These are phyloP conservation scores for Colletotrichum sidae DNA, from an alignment of 2,329 filamentous ascomycete genomes.

Conservation along the genomic window DNA sequence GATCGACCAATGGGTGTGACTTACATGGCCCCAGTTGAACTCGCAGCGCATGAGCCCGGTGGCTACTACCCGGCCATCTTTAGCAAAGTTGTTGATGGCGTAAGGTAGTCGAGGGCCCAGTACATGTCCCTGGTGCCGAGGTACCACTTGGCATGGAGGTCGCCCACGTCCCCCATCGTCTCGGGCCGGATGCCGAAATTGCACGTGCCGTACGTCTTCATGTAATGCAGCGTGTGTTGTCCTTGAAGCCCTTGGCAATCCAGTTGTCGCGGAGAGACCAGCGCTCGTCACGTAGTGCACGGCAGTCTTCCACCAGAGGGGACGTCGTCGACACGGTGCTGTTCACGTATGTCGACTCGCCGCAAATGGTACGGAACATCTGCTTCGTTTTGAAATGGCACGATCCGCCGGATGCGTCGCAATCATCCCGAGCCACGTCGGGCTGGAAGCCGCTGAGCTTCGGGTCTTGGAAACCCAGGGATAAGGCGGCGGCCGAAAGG, in stretches of 20 bases:
- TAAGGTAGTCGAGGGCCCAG: background rate
- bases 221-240: slow-evolving; percentile 22
- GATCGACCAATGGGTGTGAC: slow-evolving; percentile 19
- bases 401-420: too few species aligned
- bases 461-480: background rate
- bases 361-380: slow-evolving; percentile 6
- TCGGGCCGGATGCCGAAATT: slow-evolving; percentile 24
- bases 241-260: slow-evolving; percentile 4
- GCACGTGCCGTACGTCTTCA: slow-evolving; percentile 12
- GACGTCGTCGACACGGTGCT: slow-evolving; percentile 11
- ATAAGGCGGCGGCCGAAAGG: too few species aligned
- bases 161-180: background rate
- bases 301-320: slow-evolving; percentile 8
- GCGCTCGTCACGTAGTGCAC: slow-evolving; percentile 11
- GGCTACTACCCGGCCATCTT: slow-evolving; percentile 11
- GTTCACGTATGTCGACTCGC: slow-evolving; percentile 12
- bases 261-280: background rate
- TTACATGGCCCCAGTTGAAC: slow-evolving; percentile 1
- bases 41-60: slow-evolving; percentile 22
- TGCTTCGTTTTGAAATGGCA: too few species aligned
- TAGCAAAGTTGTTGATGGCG: background rate
- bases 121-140: slow-evolving; percentile 18
- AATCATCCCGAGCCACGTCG: background rate
- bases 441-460: background rate
- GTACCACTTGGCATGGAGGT: slow-evolving; percentile 10